These are phyloP conservation scores for Cyberlindnera meyerae DNA, from an alignment of 805 yeast genomes.

Conservation along the genomic window DNA sequence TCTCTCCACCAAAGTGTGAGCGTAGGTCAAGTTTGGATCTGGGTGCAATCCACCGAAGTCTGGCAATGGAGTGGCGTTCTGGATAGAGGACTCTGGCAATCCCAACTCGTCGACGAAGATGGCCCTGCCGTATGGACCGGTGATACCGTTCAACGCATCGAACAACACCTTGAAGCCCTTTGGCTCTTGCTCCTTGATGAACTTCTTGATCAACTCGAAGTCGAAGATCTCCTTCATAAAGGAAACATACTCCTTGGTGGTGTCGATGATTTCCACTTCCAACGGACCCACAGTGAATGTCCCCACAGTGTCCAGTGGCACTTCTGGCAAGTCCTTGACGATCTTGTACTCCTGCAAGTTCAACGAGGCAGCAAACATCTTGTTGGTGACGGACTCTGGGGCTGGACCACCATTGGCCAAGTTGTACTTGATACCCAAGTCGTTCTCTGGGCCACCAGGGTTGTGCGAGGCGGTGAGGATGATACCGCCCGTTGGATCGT, in stretches of 20 bases:
- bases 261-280: constrained; percentile 75
- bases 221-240: constrained; percentile 86
- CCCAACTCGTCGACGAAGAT: constrained; percentile 84
- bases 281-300: constrained; percentile 48
- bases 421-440: constrained; percentile 93
- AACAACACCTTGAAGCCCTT: constrained; percentile 67
- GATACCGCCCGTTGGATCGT: constrained; percentile 82
- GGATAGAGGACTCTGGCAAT: constrained; percentile 62
- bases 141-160: constrained; percentile 91
- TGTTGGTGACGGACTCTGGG: constrained; percentile 89
- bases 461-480: constrained; percentile 95
- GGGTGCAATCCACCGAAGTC: constrained; percentile 98
- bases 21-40: constrained; percentile 95
- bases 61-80: constrained; percentile 73
- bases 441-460: constrained; percentile 94
- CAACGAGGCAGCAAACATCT: constrained; percentile 69
- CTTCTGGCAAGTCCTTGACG: constrained; percentile 49
- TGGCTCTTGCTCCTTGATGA: constrained; percentile 46
- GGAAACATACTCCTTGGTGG: constrained; percentile 71
- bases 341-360: constrained; percentile 56
- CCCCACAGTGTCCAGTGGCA: constrained; percentile 64
- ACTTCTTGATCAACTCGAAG: constrained; percentile 70
- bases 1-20: constrained; percentile 74
- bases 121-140: constrained; percentile 91
- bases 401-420: constrained; percentile 97